Base-by-base conservation (phyloP, 805 yeast species). In the Candida xyloterini region DNA sequence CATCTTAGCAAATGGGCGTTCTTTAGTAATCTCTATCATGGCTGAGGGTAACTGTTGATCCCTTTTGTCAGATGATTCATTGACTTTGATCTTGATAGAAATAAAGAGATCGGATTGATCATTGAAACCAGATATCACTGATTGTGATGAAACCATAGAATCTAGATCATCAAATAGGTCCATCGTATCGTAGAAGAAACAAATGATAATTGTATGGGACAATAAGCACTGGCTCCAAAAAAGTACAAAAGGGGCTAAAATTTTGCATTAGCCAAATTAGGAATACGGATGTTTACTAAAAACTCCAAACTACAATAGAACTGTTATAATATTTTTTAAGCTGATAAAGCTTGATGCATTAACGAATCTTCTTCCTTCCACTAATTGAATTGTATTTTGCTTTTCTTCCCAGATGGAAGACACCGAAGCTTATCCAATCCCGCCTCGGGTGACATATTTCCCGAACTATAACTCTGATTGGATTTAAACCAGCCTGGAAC, bases 41-140 rank as follows among this genome's bases (percentile, higher is more conserved):
- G 7, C 10, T 3, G 28, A 7, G 15, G 39, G 33, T 15, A 15
- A 16, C 27, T 10, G n/a, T 3, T 7, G 24, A 15, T 15, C 21
- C 35, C 26, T 14, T 14, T 5, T 15, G 5, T 38, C 33, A 26
- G 18, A 5, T 7, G 26, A 23, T 8, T 23, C 25, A 8, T 30
- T 23, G 2, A 15, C 20, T 7, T 13, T 10, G 9, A 27, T 26
- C 7, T 24, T 40, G 7, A 48, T 39, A 2, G 50, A 38, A 3
- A 50, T 44, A 16, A 43, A 44, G 21, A 46, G 40, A 9, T 40
- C 41, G 1, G 39, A 29, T 6, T 32, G 35, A 28, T 48, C 52
- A 33, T 50, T 48, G 32, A 50, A 50, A 3, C 45, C 51, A 1
- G 52, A 50, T 4, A 50, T 48, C 3, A 47, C 33, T 8, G 55